These are phyloP conservation scores for Apocynum venetum DNA, from an alignment of 257 asterid genomes.

Conservation along the genomic window DNA sequence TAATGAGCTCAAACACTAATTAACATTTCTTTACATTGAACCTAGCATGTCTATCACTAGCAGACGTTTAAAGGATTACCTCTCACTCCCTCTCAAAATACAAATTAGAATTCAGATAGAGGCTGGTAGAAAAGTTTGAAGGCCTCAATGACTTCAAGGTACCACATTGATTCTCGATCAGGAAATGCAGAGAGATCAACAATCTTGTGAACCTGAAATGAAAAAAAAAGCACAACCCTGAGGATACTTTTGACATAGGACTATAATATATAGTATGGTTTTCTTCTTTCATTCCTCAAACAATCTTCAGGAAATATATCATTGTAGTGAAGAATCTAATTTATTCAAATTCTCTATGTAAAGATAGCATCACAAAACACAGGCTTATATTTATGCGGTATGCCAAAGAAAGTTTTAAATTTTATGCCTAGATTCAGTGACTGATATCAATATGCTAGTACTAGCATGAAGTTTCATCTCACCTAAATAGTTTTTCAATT, in stretches of 20 bases:
- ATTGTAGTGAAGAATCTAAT: not conserved
- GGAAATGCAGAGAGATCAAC: conserved; percentile 76
- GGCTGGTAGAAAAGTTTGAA: conserved; percentile 73
- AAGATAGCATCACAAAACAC: not conserved
- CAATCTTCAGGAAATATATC: not conserved
- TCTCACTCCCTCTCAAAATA: conserved; percentile 4
- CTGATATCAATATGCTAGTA: not conserved
- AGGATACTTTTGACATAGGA: not conserved
- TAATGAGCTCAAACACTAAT: too few species aligned
- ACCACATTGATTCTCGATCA: conserved; percentile 94
- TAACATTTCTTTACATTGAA: not conserved
- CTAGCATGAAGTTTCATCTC: too few species aligned
- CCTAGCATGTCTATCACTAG: not conserved
- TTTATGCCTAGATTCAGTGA: not conserved
- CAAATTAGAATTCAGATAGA: conserved; percentile 34
- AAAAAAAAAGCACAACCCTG: not conserved
- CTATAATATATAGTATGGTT: not conserved
- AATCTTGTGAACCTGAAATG: conserved; percentile 83
- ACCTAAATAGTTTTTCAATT: too few species aligned
- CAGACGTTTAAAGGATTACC: not conserved
- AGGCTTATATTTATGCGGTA: too few species aligned
- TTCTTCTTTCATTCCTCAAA: not conserved
- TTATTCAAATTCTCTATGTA: not conserved
- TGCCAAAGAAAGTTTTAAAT: too few species aligned
- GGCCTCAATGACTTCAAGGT: conserved; percentile 86